Evolutionary conservation across 148 eudicot genomes (phyloP).

Genomic region (Cornus florida): DNA sequence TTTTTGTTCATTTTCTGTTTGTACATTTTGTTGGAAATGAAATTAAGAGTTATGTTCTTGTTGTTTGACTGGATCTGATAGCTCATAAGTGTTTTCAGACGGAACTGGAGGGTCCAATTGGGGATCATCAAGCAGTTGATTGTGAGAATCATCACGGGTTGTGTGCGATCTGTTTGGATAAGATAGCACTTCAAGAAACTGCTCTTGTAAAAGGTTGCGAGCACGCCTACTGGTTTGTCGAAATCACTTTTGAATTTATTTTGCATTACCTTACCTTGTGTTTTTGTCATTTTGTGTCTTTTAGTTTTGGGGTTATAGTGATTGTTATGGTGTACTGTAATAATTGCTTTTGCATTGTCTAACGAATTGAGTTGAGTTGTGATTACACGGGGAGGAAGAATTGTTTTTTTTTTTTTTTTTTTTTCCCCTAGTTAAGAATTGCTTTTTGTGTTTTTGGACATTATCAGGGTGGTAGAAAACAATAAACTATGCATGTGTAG

Average conservation of each 20-base stretch:
- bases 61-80: background rate
- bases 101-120: slow-evolving; percentile 33
- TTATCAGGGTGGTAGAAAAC: background rate
- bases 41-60: no score
- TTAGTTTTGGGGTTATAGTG: background rate
- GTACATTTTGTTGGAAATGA: background rate
- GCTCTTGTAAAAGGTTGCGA: slow-evolving; percentile 99
- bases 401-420: no score
- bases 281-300: background rate
- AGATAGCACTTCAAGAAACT: slow-evolving; percentile 73
- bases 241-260: slow-evolving; percentile 4
- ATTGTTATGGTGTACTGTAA: background rate
- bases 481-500: no score
- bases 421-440: no score
- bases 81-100: slow-evolving; percentile 23
- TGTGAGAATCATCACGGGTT: slow-evolving; percentile 54
- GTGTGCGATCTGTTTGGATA: slow-evolving; percentile 87
- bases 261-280: background rate
- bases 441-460: background rate
- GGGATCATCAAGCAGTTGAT: slow-evolving; percentile 15
- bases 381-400: no score
- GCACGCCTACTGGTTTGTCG: slow-evolving; percentile 99
- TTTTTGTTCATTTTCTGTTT: background rate
- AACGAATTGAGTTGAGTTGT: no score
- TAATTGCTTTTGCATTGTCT: background rate